Conservation (phyloP, 208 protist genomes). For the Trypanosoma cruzi region DNA sequence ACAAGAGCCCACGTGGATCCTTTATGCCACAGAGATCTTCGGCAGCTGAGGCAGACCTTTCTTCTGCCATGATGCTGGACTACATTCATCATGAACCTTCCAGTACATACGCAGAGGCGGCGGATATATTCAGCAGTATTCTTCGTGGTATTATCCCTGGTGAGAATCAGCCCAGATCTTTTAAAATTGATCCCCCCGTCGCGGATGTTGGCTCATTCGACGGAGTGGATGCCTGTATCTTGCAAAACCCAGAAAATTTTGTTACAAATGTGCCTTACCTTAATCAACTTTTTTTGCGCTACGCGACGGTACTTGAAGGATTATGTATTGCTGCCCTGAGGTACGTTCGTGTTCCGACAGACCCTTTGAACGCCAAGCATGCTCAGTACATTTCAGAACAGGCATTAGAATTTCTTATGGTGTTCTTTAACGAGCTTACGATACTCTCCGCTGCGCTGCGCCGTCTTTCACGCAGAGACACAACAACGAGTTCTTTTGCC, state of each 20-base stretch:
- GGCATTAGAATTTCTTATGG: slow-evolving; percentile 62
- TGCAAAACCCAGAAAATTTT: slow-evolving; percentile 53
- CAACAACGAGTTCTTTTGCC: background rate
- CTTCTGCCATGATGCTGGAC: background rate
- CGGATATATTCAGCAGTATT: slow-evolving; percentile 48
- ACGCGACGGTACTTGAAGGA: slow-evolving; percentile 62
- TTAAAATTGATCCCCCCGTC: background rate
- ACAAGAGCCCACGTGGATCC: background rate
- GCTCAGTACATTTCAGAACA: slow-evolving; percentile 44
- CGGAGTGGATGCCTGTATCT: slow-evolving; percentile 40
- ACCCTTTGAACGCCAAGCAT: slow-evolving; percentile 53
- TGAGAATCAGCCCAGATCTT: background rate
- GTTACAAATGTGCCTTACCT: slow-evolving; percentile 70
- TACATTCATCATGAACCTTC: background rate
- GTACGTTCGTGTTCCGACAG: slow-evolving; percentile 54
- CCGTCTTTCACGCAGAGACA: background rate
- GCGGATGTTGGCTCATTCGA: slow-evolving; percentile 16
- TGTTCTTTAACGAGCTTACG: slow-evolving; percentile 63
- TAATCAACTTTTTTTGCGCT: slow-evolving; percentile 65
- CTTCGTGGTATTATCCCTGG: slow-evolving; percentile 45
- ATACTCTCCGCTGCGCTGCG: slow-evolving; percentile 47
- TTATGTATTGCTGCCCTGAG: slow-evolving; percentile 76
- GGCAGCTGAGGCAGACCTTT: slow-evolving; percentile 1
- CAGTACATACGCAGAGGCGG: slow-evolving; percentile 40
- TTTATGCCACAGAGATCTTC: background rate